These are phyloP conservation scores for Lipomyces mesembrius DNA, from an alignment of 805 yeast genomes.

Conservation along the genomic window DNA sequence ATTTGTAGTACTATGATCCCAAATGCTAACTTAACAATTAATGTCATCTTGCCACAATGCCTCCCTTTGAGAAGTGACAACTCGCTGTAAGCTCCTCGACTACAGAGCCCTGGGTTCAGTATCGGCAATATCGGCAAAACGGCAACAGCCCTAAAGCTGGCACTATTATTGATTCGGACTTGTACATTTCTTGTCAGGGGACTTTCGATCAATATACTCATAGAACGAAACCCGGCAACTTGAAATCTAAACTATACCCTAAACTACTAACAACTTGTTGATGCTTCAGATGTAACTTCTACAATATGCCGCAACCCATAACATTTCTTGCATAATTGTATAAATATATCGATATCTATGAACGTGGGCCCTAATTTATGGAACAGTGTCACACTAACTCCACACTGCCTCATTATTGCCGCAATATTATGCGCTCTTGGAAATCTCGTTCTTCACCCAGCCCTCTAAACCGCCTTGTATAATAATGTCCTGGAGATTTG, in stretches of 20 bases:
- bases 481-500: conserved; percentile 93
- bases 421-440: background rate
- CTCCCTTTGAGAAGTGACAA: conserved; percentile 4
- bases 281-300: background rate
- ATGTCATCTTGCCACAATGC: background rate
- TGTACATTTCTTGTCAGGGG: too few species aligned
- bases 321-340: background rate
- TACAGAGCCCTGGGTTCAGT: background rate
- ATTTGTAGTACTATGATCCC: conserved; percentile 4
- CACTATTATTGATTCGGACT: too few species aligned
- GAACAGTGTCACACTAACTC: background rate
- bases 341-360: background rate
- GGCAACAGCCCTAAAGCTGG: too few species aligned
- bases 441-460: conserved; percentile 78
- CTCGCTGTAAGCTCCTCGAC: conserved; percentile 6
- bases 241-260: too few species aligned
- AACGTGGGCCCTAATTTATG: background rate
- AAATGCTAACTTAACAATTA: background rate
- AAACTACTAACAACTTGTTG: too few species aligned
- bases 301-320: background rate
- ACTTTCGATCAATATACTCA: too few species aligned
- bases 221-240: too few species aligned
- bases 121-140: too few species aligned
- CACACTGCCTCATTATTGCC: background rate
- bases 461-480: conserved; percentile 98